Evolutionary conservation across 371 early-diverging fungal genomes (phyloP), one percentile per base, ranked within the genome.

Genomic region (Circinella minor): DNA sequence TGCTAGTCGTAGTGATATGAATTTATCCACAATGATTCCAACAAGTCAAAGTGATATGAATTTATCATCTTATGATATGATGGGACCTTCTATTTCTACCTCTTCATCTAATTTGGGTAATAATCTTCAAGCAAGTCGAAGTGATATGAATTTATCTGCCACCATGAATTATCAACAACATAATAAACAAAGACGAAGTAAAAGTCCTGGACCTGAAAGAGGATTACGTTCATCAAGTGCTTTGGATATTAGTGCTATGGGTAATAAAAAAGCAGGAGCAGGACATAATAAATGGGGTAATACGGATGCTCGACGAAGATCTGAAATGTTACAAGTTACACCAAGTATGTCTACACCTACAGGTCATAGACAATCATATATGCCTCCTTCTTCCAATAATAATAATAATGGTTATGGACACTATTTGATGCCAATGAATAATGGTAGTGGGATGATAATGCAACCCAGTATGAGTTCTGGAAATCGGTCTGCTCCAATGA

Each of bases 1-100:
- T 51, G 77, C 75, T 1, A 76, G 76, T 63, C 70, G 63, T 5
- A 73, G 65, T 20, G 72, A 67, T 48, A 55, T 68, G 54, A 65
- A 62, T 34, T 18, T 72, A 27, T 67, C 65, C 20, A 17, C 59
- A 0, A 8, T 48, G 13, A 11, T 43, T 3, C 43, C 43, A 9
- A 11, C 43, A 6, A 43, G 43, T 43, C 43, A 43, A 43, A 43
- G 43, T 43, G 43, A 43, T 43, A 43, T 43, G 43, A 43, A 43
- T 43, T 43, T 43, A 43, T 43, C 43, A 9, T 0, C 43, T 43
- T 9, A 11, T 43, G 43, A 43, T 43, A 43, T 43, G 43, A 43
- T 9, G 27, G 27, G 27, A 27, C 27, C 27, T 27, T 27, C 27
- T 27, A 27, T 27, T 27, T 27, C 27, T 27, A 1, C 27, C 27